A percentile compares a stretch with the other conserved stretches of the same genome.
Conservation (phyloP, 192 early-diverging fungal genomes). For the Umbelopsis sp. region DNA sequence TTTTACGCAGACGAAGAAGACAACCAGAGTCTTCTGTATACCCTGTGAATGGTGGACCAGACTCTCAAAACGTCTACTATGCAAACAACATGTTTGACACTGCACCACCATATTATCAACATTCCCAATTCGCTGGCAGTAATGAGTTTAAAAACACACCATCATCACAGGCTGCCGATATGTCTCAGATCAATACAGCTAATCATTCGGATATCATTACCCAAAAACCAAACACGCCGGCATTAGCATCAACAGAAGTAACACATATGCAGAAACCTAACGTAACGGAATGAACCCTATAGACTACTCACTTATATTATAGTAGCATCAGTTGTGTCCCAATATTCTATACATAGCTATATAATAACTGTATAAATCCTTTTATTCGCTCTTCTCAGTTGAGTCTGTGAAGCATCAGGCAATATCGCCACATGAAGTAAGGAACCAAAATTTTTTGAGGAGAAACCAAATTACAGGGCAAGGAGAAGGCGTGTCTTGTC, state of each 20-base stretch:
- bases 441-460: background rate
- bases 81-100: background rate
- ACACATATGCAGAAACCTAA: background rate
- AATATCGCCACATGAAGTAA: too few relatives aligned
- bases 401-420: too few relatives aligned
- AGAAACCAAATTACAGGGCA: background rate
- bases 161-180: background rate
- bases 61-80: background rate
- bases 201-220: background rate
- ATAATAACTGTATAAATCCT: too few relatives aligned
- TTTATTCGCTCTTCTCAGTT: too few relatives aligned
- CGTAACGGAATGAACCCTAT: background rate
- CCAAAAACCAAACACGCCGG: conserved; percentile 8
- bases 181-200: background rate
- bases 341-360: too few relatives aligned
- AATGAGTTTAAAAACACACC: background rate
- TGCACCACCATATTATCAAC: conserved; percentile 14
- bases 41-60: background rate
- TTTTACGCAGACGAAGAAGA: background rate
- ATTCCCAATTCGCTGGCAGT: background rate
- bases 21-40: background rate
- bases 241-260: background rate
- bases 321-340: too few relatives aligned
- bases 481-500: background rate
- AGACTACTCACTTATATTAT: background rate